A percentile compares a stretch with the other conserved stretches of the same genome.
phyloP scores from a whole-genome alignment of 495 filamentous ascomycete genomes.

The Lentithecium fluviatile region DNA sequence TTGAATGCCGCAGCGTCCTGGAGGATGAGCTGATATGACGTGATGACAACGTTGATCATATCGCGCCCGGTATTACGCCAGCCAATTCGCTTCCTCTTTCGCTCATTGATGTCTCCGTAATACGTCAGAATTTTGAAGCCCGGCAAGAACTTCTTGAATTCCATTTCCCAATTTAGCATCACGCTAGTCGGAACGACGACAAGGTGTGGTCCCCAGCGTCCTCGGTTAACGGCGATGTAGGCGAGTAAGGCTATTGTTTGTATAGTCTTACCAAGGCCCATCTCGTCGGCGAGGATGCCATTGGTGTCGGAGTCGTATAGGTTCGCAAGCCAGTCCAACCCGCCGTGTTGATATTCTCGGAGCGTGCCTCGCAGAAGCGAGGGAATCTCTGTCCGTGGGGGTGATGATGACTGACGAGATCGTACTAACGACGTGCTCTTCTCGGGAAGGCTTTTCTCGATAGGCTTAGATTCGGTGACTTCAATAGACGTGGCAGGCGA shows the following conservation, averaged over 20 bases:
- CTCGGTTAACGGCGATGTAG: constrained; percentile 85
- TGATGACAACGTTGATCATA: constrained; percentile 94
- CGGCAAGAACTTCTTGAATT: constrained; percentile 99
- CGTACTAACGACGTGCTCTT: constrained; percentile 7
- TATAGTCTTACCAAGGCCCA: constrained; percentile 98
- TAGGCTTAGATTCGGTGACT: not conserved
- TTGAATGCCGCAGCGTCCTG: constrained; percentile 93
- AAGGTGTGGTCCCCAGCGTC: constrained; percentile 93
- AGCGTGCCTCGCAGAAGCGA: constrained; percentile 87
- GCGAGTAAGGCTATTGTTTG: constrained; percentile 95
- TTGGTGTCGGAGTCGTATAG: constrained; percentile 92
- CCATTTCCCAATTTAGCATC: constrained; percentile 99
- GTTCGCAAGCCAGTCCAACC: constrained; percentile 92
- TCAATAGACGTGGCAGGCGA: constrained; percentile 10
- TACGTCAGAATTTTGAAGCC: constrained; percentile 98
- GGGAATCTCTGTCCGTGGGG: constrained; percentile 52
- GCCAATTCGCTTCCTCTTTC: constrained; percentile 81
- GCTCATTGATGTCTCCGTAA: constrained; percentile 80
- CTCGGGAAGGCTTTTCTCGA: not conserved
- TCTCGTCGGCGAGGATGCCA: constrained; percentile 98
- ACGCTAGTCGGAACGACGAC: constrained; percentile 97
- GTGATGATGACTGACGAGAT: constrained; percentile 25
- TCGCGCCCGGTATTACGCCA: constrained; percentile 75
- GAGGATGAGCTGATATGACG: constrained; percentile 92
- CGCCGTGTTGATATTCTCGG: constrained; percentile 95